Evolutionary conservation across 2,329 filamentous ascomycete species (phyloP).

Genomic region (Aureobasidium sp.): DNA sequence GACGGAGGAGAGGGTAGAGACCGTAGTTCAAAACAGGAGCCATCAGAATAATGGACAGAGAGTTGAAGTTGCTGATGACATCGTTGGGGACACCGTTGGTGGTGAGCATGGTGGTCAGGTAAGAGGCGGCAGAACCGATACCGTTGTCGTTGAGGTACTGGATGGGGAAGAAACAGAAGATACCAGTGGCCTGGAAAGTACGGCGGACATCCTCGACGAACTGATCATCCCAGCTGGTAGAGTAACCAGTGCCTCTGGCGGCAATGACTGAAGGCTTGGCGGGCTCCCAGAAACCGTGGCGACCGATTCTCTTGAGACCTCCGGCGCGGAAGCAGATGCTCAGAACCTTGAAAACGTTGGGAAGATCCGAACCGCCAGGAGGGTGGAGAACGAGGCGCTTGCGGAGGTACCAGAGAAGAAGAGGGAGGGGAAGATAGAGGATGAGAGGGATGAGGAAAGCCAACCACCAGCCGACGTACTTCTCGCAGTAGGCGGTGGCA

Average conservation of each 20-base stretch:
- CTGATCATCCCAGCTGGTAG: slow-evolving; percentile 53
- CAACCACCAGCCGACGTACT: slow-evolving; percentile 55
- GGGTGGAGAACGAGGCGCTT: slow-evolving; percentile 23
- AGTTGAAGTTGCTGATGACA: slow-evolving; percentile 41
- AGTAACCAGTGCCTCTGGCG: slow-evolving; percentile 19
- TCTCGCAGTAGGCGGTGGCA: slow-evolving; percentile 61
- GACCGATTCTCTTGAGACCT: slow-evolving; percentile 20
- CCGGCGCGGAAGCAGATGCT: slow-evolving; percentile 19
- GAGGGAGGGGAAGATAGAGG: slow-evolving; percentile 49
- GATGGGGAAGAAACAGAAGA: slow-evolving; percentile 51
- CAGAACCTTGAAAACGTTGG: slow-evolving; percentile 22
- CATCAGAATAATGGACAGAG: slow-evolving; percentile 38
- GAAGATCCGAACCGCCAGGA: slow-evolving; percentile 23
- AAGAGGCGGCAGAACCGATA: slow-evolving; percentile 22
- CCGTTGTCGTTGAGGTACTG: slow-evolving; percentile 34
- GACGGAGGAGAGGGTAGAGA: slow-evolving; percentile 39
- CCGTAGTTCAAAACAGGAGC: slow-evolving; percentile 39
- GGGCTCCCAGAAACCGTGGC: slow-evolving; percentile 22
- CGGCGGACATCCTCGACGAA: slow-evolving; percentile 67
- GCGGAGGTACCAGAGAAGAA: slow-evolving; percentile 24
- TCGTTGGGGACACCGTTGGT: slow-evolving; percentile 39
- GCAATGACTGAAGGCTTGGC: slow-evolving; percentile 25
- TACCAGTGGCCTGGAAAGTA: slow-evolving; percentile 57
- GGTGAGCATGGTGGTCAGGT: slow-evolving; percentile 24
- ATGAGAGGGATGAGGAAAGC: slow-evolving; percentile 55